Percentiles rank a stretch among this genome's conserved stretches.
These are phyloP conservation scores for Backusella liffmaniae DNA, from an alignment of 192 early-diverging fungal genomes.

Conservation along the genomic window DNA sequence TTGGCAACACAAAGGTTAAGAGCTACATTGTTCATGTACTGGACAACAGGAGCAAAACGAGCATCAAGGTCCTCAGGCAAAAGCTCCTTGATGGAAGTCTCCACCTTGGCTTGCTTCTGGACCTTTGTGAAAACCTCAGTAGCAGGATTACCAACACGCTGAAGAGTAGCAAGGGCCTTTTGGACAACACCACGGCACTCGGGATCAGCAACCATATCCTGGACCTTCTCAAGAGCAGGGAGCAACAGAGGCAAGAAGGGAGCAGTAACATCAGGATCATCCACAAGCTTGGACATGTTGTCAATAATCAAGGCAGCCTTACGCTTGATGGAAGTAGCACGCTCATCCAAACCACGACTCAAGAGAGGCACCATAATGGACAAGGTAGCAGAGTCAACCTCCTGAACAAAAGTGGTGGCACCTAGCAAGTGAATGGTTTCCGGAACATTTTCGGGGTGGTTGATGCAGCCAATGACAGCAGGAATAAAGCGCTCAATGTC, in stretches of 20 bases:
- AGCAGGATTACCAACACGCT: conserved; percentile 60
- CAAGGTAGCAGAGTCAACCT: conserved; percentile 73
- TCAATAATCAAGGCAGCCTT: conserved; percentile 80
- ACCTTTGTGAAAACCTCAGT: conserved; percentile 54
- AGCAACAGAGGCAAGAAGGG: conserved; percentile 80
- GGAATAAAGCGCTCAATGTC: conserved; percentile 79
- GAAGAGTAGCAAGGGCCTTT: conserved; percentile 67
- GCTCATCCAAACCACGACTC: conserved; percentile 68
- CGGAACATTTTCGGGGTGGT: conserved; percentile 76
- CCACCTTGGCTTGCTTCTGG: conserved; percentile 46
- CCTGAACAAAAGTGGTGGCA: conserved; percentile 78
- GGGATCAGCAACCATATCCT: conserved; percentile 75
- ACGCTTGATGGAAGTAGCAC: conserved; percentile 70
- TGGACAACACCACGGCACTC: conserved; percentile 73
- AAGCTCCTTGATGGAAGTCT: conserved; percentile 52
- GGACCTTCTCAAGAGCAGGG: conserved; percentile 75
- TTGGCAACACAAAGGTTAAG: conserved; percentile 59
- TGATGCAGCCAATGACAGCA: conserved; percentile 71
- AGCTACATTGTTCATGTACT: conserved; percentile 60
- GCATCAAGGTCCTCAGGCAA: conserved; percentile 53
- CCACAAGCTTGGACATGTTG: conserved; percentile 91
- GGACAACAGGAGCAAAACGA: conserved; percentile 44
- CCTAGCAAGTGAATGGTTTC: conserved; percentile 75
- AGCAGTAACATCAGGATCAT: conserved; percentile 74
- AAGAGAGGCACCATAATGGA: conserved; percentile 80